Base-by-base conservation (phyloP, 192 early-diverging fungal species). In the Linnemannia zychae region DNA sequence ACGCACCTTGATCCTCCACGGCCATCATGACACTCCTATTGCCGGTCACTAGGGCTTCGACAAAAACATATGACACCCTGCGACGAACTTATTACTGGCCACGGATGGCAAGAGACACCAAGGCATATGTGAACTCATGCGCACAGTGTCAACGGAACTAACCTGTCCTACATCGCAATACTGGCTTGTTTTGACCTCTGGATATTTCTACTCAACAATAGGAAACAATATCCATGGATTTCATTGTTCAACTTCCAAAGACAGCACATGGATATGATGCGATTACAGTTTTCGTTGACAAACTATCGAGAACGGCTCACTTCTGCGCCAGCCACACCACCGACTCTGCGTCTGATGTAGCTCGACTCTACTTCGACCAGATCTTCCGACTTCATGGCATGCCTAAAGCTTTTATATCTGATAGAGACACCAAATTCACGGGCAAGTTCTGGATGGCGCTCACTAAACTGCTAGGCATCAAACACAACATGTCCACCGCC, bases 341-440 rank as follows among this genome's bases (percentile, higher is more conserved):
- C 60, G 60, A 65, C 60, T 65, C 60, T 65, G 60, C 60, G 49
- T 15, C 73, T 15, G 74, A 84, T 7, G 37, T 71, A 70, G 24
- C 11, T 11, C 80, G 67, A 15, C 75, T 68, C 16, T 81, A 52
- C 31, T 81, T 81, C n/a, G 16, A 49, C 46, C 18, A 49, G 0
- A 52, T 91, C 2, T 84, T 87, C 50, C 38, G 67, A 0, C 71
- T 69, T 2, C 78, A 85, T 79, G 88, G 89, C 1, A 18, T 93
- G 31, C 91, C 91, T 1, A 1, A 38, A 7, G 66, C 52, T n/a
- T 89, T 92, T 28, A 46, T 92, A 12, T 90, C 88, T 1, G 91
- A 93, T 72, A 24, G 87, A 1, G 89, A 83, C 63, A 60, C 87
- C 7, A 67, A 53, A 3, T 93, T 93, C 52, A 87, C 79, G 0